phyloP scores from a whole-genome alignment of 768 basidiomycete genomes.

The Saitozyma podzolica region DNA sequence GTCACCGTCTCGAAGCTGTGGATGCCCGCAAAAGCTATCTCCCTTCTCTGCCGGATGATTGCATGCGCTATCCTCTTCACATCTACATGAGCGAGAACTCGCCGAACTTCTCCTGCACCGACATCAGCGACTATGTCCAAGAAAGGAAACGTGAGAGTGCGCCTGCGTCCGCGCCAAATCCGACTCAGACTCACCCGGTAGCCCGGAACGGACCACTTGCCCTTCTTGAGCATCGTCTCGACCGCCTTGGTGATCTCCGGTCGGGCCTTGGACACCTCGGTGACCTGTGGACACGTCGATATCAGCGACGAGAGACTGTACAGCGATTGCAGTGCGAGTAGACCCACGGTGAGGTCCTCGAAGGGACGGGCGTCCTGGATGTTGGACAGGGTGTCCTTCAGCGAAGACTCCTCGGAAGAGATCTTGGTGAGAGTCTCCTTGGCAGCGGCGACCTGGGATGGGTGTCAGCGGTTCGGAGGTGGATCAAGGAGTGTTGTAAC shows the following conservation, averaged over 20 bases:
- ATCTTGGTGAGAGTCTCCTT: conserved; percentile 87
- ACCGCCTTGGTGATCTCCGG: conserved; percentile 88
- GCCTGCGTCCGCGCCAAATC: neutral
- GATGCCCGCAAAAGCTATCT: too few relatives aligned
- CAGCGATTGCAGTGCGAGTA: neutral
- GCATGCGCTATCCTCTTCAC: neutral
- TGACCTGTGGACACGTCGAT: conserved; percentile 58
- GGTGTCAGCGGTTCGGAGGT: too few relatives aligned
- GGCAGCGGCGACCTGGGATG: conserved; percentile 74
- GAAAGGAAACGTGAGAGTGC: too few relatives aligned
- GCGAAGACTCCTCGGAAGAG: conserved; percentile 82
- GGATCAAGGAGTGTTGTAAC: too few relatives aligned
- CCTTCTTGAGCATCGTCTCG: conserved; percentile 89
- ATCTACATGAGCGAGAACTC: conserved; percentile 84
- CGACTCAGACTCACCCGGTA: conserved; percentile 51
- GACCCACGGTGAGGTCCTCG: conserved; percentile 89
- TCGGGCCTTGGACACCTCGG: conserved; percentile 87
- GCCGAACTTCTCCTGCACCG: conserved; percentile 86
- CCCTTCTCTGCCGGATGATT: too few relatives aligned
- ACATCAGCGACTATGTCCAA: conserved; percentile 9
- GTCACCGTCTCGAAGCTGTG: too few relatives aligned
- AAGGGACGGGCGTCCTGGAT: conserved; percentile 97
- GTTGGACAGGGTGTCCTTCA: conserved; percentile 90
- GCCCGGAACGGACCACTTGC: conserved; percentile 97
- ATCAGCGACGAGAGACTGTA: neutral